These are phyloP conservation scores for Russula griseocarnosa DNA, from an alignment of 768 basidiomycete species.

Conservation along the genomic window DNA sequence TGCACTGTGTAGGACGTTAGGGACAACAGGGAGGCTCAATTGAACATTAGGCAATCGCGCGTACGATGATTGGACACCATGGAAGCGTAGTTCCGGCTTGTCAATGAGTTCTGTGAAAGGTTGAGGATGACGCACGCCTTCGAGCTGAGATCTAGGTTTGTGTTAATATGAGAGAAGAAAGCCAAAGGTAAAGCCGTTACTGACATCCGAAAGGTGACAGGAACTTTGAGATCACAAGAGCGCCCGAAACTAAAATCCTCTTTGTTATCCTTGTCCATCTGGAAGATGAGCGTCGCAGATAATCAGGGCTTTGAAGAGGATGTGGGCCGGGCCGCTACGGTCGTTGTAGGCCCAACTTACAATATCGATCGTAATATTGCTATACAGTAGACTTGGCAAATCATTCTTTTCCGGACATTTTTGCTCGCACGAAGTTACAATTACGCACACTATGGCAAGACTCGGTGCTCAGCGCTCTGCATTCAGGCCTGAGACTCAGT, in stretches of 20 bases:
- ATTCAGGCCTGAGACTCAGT: not conserved
- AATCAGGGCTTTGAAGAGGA: not conserved
- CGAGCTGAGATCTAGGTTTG: conserved; percentile 66
- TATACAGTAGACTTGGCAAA: not conserved
- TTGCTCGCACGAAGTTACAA: not conserved
- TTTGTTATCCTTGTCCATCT: conserved; percentile 60
- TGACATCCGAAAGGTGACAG: conserved; percentile 83
- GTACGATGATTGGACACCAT: conserved; percentile 82
- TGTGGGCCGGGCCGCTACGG: too few species aligned
- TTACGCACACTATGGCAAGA: not conserved
- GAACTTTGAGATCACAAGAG: conserved; percentile 82
- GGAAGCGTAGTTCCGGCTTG: conserved; percentile 74
- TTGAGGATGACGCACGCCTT: conserved; percentile 70
- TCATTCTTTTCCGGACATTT: too few species aligned
- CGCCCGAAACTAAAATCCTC: conserved; percentile 93
- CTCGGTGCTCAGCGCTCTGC: not conserved
- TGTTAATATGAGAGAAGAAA: not conserved
- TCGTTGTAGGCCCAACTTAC: too few species aligned
- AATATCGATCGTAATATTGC: too few species aligned
- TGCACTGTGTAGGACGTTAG: conserved; percentile 45
- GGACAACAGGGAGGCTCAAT: not conserved
- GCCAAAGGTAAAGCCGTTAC: not conserved
- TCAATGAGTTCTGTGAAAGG: conserved; percentile 79
- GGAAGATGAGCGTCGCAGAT: not conserved
- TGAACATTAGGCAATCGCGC: conserved; percentile 30